Evolutionary conservation across 2,329 filamentous ascomycete genomes (phyloP).

Genomic region (Coniochaeta pulveracea): DNA sequence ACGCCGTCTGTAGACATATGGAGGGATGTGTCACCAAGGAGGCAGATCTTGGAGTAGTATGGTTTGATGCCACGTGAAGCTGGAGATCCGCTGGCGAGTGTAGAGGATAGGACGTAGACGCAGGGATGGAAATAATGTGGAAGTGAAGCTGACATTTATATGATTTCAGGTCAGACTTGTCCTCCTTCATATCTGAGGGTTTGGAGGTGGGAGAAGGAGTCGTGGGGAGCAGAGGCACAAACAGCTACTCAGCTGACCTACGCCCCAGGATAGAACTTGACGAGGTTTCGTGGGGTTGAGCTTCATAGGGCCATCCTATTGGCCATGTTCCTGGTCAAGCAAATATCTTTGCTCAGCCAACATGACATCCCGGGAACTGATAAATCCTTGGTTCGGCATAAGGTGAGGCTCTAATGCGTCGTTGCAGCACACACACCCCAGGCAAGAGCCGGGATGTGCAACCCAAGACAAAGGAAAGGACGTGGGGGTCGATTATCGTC

Average conservation of each 20-base stretch:
- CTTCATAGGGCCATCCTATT: too few relatives aligned
- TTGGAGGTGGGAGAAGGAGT: background rate
- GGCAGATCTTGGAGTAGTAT: background rate
- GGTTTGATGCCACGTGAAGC: background rate
- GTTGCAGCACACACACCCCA: background rate
- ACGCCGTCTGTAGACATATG: background rate
- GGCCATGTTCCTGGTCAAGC: conserved; percentile 2
- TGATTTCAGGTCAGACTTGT: background rate
- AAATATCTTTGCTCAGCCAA: background rate
- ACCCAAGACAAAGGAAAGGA: background rate
- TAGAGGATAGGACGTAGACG: background rate
- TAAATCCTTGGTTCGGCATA: background rate
- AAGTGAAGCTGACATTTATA: background rate
- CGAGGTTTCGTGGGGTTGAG: conserved; percentile 1
- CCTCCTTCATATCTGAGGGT: background rate
- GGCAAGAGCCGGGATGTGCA: conserved; percentile 3
- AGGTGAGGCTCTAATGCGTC: conserved; percentile 1
- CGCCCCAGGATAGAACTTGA: conserved; percentile 2
- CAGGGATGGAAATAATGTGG: too few relatives aligned
- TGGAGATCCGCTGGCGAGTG: background rate
- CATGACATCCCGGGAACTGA: background rate
- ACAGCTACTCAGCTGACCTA: conserved; percentile 2
- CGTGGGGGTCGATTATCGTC: background rate
- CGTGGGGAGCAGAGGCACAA: background rate
- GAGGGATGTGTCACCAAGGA: background rate